Percentiles rank a stretch among this genome's conserved stretches.
Conservation (phyloP, 2,329 filamentous ascomycete species). For the Penicillium sp. region DNA sequence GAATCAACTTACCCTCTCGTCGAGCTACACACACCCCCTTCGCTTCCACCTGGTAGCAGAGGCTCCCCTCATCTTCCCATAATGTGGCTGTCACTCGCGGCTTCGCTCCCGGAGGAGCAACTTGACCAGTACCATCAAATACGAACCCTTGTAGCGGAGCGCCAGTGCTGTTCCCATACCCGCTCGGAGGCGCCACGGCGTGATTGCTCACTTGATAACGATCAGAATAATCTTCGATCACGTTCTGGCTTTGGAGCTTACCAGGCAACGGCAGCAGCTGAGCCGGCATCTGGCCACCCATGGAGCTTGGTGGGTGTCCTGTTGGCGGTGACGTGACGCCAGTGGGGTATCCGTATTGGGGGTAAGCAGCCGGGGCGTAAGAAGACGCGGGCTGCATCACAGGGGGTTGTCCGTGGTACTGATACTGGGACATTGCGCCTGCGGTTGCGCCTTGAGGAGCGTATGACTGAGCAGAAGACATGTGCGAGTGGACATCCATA, state of each 20-base stretch:
- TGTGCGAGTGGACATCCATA: conserved; percentile 75
- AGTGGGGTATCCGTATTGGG: conserved; percentile 65
- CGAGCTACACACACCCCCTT: conserved; percentile 91
- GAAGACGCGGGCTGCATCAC: conserved; percentile 64
- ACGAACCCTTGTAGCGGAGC: conserved; percentile 40
- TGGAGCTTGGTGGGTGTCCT: conserved; percentile 57
- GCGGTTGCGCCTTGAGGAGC: conserved; percentile 69
- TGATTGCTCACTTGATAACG: conserved; percentile 31
- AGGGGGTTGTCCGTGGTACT: conserved; percentile 60
- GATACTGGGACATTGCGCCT: conserved; percentile 63
- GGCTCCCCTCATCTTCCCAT: conserved; percentile 95
- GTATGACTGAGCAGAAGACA: conserved; percentile 67
- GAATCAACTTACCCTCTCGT: conserved; percentile 61
- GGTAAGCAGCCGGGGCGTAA: conserved; percentile 58
- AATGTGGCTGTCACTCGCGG: conserved; percentile 89
- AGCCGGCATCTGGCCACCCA: conserved; percentile 58
- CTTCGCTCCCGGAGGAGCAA: conserved; percentile 89
- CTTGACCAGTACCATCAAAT: conserved; percentile 83
- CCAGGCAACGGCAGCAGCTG: conserved; percentile 61
- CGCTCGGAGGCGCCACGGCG: conserved; percentile 25
- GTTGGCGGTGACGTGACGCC: conserved; percentile 72
- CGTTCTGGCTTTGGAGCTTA: conserved; percentile 18
- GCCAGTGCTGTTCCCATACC: conserved; percentile 34
- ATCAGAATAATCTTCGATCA: conserved; percentile 6
- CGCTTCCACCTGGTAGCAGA: conserved; percentile 96